A percentile compares a stretch with the other conserved stretches of the same genome.
These are phyloP conservation scores for Aspergillus ochraceoroseus DNA, from an alignment of 2,329 filamentous ascomycete species.

Conservation along the genomic window DNA sequence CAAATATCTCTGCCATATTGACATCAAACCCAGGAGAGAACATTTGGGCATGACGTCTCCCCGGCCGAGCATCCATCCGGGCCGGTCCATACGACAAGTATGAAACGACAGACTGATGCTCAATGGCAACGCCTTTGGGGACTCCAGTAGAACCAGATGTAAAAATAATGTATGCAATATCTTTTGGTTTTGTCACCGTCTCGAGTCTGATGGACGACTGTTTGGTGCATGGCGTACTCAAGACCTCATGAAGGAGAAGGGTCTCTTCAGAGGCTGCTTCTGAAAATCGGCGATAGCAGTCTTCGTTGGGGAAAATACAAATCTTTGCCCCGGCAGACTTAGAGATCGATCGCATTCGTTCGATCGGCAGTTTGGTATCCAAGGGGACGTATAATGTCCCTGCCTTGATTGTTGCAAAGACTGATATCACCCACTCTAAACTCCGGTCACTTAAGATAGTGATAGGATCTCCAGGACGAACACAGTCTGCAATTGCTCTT, in stretches of 20 bases:
- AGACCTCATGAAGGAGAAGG: background rate
- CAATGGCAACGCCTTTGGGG: conserved; percentile 24
- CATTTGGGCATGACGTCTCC: conserved; percentile 37
- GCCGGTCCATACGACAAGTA: conserved; percentile 34
- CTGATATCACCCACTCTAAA: conserved; percentile 14
- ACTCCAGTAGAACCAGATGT: conserved; percentile 38
- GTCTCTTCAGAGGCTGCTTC: background rate
- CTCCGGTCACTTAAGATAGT: conserved; percentile 19
- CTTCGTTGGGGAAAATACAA: conserved; percentile 1
- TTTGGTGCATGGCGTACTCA: background rate
- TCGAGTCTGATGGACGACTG: background rate
- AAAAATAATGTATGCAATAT: conserved; percentile 41
- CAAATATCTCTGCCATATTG: conserved; percentile 44
- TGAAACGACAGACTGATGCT: conserved; percentile 35
- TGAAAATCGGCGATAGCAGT: background rate
- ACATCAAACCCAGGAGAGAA: conserved; percentile 46
- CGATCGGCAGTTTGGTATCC: conserved; percentile 9
- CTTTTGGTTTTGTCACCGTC: background rate
- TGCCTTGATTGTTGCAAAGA: conserved; percentile 10
- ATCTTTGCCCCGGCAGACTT: background rate
- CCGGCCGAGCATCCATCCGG: conserved; percentile 33
- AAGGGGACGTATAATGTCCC: conserved; percentile 22
- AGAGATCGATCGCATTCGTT: conserved; percentile 1
- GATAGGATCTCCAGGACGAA: conserved; percentile 6
- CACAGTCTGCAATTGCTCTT: conserved; percentile 2